Evolutionary conservation across 2,329 filamentous ascomycete genomes (phyloP).

Genomic region (Fusarium palustre): DNA sequence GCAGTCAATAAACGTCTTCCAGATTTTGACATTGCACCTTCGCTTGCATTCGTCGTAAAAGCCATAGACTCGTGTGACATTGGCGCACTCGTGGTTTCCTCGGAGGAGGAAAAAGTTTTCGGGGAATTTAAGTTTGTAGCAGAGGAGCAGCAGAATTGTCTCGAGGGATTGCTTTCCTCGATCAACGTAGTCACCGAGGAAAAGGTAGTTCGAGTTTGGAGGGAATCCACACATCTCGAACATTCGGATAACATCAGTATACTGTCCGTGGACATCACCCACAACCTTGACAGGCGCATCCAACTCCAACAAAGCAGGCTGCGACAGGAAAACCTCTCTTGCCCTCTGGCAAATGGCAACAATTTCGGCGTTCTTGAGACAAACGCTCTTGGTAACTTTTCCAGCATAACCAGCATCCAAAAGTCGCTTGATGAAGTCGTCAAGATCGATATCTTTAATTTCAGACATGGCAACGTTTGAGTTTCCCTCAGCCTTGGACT

Average conservation of each 20-base stretch:
- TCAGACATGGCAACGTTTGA: constrained; percentile 83
- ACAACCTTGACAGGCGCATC: constrained; percentile 98
- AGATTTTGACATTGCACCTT: constrained; percentile 98
- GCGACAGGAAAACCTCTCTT: constrained; percentile 88
- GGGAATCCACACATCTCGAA: constrained; percentile 99
- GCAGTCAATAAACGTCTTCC: constrained; percentile 99
- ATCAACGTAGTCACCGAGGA: constrained; percentile 98
- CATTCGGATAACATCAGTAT: constrained; percentile 95
- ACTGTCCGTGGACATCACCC: constrained; percentile 99
- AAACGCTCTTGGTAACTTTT: constrained; percentile 97
- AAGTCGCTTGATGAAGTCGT: constrained; percentile 96
- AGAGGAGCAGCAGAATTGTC: constrained; percentile 94
- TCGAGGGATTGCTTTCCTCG: constrained; percentile 99
- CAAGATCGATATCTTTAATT: constrained; percentile 91
- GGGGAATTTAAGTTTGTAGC: constrained; percentile 99
- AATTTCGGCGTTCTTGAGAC: constrained; percentile 97
- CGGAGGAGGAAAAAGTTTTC: constrained; percentile 99
- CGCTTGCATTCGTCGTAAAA: constrained; percentile 99
- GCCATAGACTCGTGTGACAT: constrained; percentile 98
- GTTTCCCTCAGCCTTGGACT: constrained; percentile 58
- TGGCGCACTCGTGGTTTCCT: constrained; percentile 98
- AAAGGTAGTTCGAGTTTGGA: constrained; percentile 99
- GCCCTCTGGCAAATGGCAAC: constrained; percentile 91
- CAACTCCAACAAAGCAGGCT: constrained; percentile 91
- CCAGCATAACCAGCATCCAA: constrained; percentile 95